Base-by-base conservation (phyloP, 805 yeast species). In the Candida montana region DNA sequence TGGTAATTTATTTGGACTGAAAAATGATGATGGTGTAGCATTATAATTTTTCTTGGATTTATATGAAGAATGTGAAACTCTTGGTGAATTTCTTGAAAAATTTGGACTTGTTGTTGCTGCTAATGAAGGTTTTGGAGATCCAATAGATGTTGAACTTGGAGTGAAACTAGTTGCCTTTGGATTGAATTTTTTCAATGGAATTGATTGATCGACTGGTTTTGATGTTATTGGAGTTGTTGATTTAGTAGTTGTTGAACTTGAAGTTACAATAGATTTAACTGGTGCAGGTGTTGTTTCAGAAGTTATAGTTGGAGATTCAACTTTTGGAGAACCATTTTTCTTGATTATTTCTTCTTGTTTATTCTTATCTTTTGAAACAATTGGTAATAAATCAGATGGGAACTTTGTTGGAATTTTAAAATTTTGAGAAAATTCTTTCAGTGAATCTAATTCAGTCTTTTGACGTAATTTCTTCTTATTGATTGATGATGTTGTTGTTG, bases 341-440 rank as follows among this genome's bases (percentile, higher is more conserved):
- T 53, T 71, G 51, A 71, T 57, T 28, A 78, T 77, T 55, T 79
- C 83, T 43, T 76, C 77, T 55, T 79, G 86, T 56, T 79, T 80
- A n/a, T 57, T 56, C 54, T 75, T 77, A 50, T 80, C 84, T 59
- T 84, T 81, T 9, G 90, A 66, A 26, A 83, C 64, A 16, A 83
- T 81, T 7, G 93, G 89, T 46, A 82, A 64, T 46, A 81, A 66
- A 52, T 83, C 89, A 19, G 46, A 41, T 10, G 59, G 59, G 48
- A 68, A 63, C 37, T 66, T 66, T 28, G 75, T 76, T 3, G 83
- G 83, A 24, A 89, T 76, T 61, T 86, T 86, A 62, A 87, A 85
- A 51, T 77, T 83, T 37, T 85, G 87, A 31, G 95, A 77, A 57
- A 90, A 89, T 55, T 84, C 86, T 48, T 77, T 79, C 42, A 87